Evolutionary conservation across 257 asterid species (phyloP).

Genomic region (Lycium ferocissimum): DNA sequence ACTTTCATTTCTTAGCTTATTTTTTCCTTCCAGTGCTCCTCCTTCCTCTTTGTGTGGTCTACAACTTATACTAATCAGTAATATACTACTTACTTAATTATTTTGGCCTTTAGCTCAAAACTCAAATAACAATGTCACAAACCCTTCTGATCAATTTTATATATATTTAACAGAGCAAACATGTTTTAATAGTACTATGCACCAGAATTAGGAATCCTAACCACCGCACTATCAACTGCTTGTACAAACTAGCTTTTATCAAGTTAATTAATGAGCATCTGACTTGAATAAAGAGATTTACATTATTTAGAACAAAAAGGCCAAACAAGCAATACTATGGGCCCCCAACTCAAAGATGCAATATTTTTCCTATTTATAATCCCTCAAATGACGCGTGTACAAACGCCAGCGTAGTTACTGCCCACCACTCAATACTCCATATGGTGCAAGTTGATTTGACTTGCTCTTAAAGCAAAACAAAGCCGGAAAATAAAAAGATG

Average conservation of each 20-base stretch:
- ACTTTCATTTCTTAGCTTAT: neutral
- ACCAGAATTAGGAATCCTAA: neutral
- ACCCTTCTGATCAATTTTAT: neutral
- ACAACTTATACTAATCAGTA: neutral
- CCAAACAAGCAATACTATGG: neutral
- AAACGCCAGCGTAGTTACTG: neutral
- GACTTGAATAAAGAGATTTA: neutral
- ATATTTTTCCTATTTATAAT: neutral
- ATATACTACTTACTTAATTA: neutral
- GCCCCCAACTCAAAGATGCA: neutral
- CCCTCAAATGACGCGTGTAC: slow-evolving; percentile 24
- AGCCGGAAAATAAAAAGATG: neutral
- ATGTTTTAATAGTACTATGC: neutral
- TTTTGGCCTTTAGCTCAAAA: neutral
- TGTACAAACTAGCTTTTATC: neutral
- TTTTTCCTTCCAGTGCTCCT: neutral
- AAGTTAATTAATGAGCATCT: neutral
- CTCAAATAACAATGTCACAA: neutral
- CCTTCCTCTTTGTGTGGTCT: neutral
- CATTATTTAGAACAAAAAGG: neutral
- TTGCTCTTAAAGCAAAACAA: neutral
- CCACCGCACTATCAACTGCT: slow-evolving; percentile 8
- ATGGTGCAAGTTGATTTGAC: neutral
- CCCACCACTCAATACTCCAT: neutral
- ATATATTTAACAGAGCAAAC: neutral